Evolutionary conservation across 176 grass and related monocot genomes (phyloP).

Genomic region (bread wheat (Triticum aestivum)): IWGSC_CS_RefSeq_v2.1 NC_057799.1:34096368-34096867

Average conservation of each 20-base stretch:
- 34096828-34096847: too few relatives aligned
- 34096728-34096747: background rate
- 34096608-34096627: background rate
- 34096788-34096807: too few relatives aligned
- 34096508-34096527: background rate
- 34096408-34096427: background rate
- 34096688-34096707: background rate
- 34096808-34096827: too few relatives aligned
- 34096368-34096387: slow-evolving; percentile 3
- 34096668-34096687: background rate
- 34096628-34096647: too few relatives aligned
- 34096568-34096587: background rate
- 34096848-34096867: too few relatives aligned
- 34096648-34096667: too few relatives aligned
- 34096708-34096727: background rate
- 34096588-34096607: background rate
- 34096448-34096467: background rate
- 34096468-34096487: background rate
- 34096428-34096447: background rate
- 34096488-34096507: background rate
- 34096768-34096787: too few relatives aligned
- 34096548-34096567: background rate
- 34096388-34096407: slow-evolving; percentile 41
- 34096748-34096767: background rate
- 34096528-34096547: background rate